Conservation (phyloP, 108 stramenopile genomes). For the Skeletonema costatum region DNA sequence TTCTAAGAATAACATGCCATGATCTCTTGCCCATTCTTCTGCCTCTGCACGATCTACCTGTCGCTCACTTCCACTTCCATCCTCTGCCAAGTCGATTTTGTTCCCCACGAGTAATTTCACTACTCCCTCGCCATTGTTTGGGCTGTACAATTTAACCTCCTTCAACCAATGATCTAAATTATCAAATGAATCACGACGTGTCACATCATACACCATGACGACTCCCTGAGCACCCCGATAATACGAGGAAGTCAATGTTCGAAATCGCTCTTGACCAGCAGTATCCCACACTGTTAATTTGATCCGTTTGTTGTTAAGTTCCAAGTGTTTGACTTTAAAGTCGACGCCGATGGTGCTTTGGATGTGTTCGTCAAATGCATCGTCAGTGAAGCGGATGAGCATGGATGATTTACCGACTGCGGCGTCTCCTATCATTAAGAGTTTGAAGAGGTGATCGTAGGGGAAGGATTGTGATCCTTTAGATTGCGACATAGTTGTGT, state of each 20-base stretch:
- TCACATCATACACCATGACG: constrained; percentile 98
- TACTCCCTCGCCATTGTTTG: constrained; percentile 94
- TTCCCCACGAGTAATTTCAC: constrained; percentile 98
- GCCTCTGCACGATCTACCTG: constrained; percentile 84
- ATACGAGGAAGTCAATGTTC: constrained; percentile 96
- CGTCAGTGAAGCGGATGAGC: constrained; percentile 97
- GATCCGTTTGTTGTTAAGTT: constrained; percentile 86
- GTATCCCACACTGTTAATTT: constrained; percentile 98
- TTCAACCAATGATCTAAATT: constrained; percentile 97
- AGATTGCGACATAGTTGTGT: constrained; percentile 12
- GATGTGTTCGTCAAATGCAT: constrained; percentile 97
- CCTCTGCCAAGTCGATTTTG: constrained; percentile 89
- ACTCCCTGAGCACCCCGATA: constrained; percentile 99
- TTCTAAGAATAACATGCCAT: constrained; percentile 97
- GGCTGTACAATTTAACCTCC: constrained; percentile 95
- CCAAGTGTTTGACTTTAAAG: constrained; percentile 94
- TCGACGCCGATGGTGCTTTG: constrained; percentile 97
- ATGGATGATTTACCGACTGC: constrained; percentile 98
- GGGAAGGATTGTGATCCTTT: constrained; percentile 75
- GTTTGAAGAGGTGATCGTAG: constrained; percentile 99
- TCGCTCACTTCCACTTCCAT: constrained; percentile 42
- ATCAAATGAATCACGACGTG: constrained; percentile 97
- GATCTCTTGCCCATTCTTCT: constrained; percentile 93
- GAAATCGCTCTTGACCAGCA: constrained; percentile 98
- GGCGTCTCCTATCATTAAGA: constrained; percentile 98